A percentile compares a stretch with the other conserved stretches of the same genome.
Evolutionary conservation across 163 green algal species (phyloP).

Genomic region (Coccomyxa subellipsoidea): DNA sequence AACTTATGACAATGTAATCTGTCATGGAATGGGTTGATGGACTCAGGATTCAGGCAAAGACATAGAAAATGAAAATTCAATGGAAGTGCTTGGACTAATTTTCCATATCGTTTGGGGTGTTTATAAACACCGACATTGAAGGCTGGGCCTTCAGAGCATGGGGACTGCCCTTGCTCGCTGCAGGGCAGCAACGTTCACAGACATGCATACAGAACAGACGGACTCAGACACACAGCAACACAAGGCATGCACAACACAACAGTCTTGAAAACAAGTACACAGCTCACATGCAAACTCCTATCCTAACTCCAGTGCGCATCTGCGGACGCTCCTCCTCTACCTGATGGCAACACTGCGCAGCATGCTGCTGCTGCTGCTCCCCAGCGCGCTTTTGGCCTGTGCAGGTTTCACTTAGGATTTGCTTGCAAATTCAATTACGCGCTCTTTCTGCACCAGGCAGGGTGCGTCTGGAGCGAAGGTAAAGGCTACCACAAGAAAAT

Average conservation of each 20-base stretch:
- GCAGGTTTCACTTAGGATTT: too few species aligned
- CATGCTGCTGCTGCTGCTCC: not conserved
- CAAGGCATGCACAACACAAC: not conserved
- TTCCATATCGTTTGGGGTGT: not conserved
- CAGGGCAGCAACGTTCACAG: not conserved
- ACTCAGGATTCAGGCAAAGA: too few species aligned
- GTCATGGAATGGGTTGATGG: too few species aligned
- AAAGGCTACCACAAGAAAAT: too few species aligned
- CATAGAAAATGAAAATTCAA: too few species aligned
- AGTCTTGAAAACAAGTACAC: not conserved
- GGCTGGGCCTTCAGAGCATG: not conserved
- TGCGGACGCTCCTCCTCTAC: not conserved
- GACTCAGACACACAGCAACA: not conserved
- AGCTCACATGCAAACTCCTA: not conserved
- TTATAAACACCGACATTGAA: not conserved
- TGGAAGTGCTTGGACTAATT: too few species aligned
- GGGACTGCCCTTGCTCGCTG: not conserved
- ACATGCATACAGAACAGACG: not conserved
- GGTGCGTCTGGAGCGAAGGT: not conserved
- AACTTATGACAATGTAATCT: too few species aligned
- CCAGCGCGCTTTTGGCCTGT: not conserved
- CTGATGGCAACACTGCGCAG: conserved; percentile 6
- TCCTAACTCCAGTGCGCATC: not conserved
- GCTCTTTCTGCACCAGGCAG: not conserved
- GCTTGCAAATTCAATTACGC: not conserved